A percentile compares a stretch with the other conserved stretches of the same genome.
These are phyloP conservation scores for Alloteropsis angusta DNA, from an alignment of 202 grass and related monocot genomes.

Conservation along the genomic window DNA sequence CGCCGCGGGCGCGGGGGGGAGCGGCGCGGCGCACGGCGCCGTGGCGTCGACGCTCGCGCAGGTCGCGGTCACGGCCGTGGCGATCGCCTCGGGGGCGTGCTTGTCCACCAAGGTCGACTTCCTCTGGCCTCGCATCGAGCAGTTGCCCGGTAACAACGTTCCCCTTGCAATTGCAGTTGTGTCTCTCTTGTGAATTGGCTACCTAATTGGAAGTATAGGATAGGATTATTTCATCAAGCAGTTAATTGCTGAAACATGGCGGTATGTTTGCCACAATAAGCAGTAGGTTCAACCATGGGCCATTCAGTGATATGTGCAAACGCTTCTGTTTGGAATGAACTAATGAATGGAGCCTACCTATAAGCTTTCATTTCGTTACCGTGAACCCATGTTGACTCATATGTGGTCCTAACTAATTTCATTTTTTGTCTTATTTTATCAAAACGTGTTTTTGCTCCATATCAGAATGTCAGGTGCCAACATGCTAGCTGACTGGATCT, in stretches of 20 bases:
- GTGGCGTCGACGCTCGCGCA: constrained; percentile 84
- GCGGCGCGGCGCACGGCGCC: constrained; percentile 62
- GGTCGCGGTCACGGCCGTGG: constrained; percentile 84
- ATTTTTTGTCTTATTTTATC: neutral
- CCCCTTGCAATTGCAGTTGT: neutral
- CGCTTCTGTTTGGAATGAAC: neutral
- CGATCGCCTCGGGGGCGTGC: constrained; percentile 93
- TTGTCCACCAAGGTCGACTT: constrained; percentile 94
- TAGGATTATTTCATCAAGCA: neutral
- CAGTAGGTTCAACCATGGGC: neutral
- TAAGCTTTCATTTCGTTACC: neutral
- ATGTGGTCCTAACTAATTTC: neutral
- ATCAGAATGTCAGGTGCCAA: neutral
- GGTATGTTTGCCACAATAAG: neutral
- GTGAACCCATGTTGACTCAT: neutral
- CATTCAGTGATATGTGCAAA: neutral
- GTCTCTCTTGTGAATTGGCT: neutral
- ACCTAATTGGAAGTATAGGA: neutral
- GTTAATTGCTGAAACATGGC: neutral
- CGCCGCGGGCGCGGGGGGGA: constrained; percentile 36
- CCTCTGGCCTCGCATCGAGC: constrained; percentile 83
- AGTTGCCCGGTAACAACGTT: constrained; percentile 54
- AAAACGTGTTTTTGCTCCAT: neutral
- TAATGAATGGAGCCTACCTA: neutral
- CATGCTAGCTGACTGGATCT: neutral